Evolutionary conservation across 495 filamentous ascomycete genomes (phyloP).

Genomic region (Penicillium diatomitis): DNA sequence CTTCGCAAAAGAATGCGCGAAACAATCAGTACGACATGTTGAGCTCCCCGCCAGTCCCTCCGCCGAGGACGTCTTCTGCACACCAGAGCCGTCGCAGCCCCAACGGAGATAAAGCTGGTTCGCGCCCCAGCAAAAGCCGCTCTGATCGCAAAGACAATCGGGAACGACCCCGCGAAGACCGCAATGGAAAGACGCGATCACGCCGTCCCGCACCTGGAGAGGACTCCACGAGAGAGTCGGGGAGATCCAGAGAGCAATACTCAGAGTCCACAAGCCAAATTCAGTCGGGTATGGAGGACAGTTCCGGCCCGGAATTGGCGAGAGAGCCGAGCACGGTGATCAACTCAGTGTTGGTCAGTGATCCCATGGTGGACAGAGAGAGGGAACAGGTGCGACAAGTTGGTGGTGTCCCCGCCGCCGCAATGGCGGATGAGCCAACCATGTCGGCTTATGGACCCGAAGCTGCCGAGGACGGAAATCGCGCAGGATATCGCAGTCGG

Average conservation of each 20-base stretch:
- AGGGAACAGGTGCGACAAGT: constrained; percentile 64
- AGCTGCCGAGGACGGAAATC: constrained; percentile 51
- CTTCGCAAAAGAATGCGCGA: constrained; percentile 28
- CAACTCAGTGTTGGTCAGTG: constrained; percentile 67
- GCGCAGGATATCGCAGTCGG: constrained; percentile 56
- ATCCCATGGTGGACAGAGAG: constrained; percentile 68
- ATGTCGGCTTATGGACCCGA: constrained; percentile 44
- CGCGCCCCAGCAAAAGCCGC: constrained; percentile 27
- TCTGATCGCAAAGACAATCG: constrained; percentile 22
- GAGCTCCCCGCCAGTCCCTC: constrained; percentile 32
- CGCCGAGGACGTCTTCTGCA: constrained; percentile 36
- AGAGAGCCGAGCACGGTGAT: constrained; percentile 49
- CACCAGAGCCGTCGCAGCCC: constrained; percentile 31
- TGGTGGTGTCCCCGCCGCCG: constrained; percentile 48
- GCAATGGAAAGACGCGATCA: constrained; percentile 26
- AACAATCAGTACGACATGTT: constrained; percentile 30
- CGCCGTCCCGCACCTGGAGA: constrained; percentile 25
- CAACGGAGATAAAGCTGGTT: constrained; percentile 26
- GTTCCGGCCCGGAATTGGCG: constrained; percentile 17
- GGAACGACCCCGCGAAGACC: constrained; percentile 23
- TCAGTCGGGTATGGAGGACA: constrained; percentile 18
- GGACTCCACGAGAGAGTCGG: constrained; percentile 15
- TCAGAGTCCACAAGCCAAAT: constrained; percentile 7
- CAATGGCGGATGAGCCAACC: constrained; percentile 40
- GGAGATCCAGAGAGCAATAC: constrained; percentile 9